Base-by-base conservation (phyloP, 306 rosid genomes). In the Fragaria nilgerrensis region DNA sequence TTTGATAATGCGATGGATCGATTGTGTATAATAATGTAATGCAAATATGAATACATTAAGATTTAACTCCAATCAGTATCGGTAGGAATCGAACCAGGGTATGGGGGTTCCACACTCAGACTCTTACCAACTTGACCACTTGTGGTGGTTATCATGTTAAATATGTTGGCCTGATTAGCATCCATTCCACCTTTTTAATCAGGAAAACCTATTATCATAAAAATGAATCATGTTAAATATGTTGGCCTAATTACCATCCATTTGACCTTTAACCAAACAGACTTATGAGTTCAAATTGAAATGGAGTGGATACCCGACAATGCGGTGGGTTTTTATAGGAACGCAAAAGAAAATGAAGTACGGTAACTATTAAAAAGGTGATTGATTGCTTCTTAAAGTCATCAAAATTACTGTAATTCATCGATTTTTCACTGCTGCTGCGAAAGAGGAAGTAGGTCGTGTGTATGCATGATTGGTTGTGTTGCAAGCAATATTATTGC, bases 231-330 rank as follows among this genome's bases (percentile, higher is more conserved):
- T 22, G 76, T 55, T 22, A 37, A n/a, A 55, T 22, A 45, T 37
- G 77, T 73, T 55, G 52, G 14, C 52, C 67, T 37, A 55, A 55
- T 73, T 41, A 39, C 13, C 68, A 41, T 73, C 49, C 68, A 39
- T 14, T 9, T 22, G 53, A 36, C 67, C 14, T 3, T 22, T 19
- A 19, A 48, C 12, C 48, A 20, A 5, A 50, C 20, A 50, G 25
- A 23, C 50, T 23, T 5, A 23, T 44, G 44, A 11, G 63, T 43
- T 56, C 49, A 19, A 43, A 19, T 13, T 69, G 8, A 19, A 77
- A 36, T 12, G 17, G 27, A 41, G 63, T 29, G 43, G 19, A 43
- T 41, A 59, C 70, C 43, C 39, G 43, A 74, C 70, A 43, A 41
- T 39, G 65, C 58, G 50, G 37, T 43, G 55, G 32, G 19, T 69